Percentiles rank a stretch among this genome's conserved stretches.
Conservation (phyloP, 331 rosid species). For the Pyracantha coccinea region DNA sequence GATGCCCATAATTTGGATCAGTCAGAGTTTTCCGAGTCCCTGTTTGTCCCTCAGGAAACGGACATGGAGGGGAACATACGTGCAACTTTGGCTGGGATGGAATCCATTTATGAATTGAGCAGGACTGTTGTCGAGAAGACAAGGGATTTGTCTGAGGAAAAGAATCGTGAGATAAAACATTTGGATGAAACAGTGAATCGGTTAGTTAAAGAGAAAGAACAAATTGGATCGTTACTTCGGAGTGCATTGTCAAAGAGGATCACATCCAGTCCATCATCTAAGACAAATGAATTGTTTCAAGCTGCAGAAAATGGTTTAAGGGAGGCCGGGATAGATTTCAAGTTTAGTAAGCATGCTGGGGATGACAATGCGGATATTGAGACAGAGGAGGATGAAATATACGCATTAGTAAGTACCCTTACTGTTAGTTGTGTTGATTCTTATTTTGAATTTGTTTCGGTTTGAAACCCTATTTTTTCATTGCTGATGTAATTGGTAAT, state of each 20-base stretch:
- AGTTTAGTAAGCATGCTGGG: constrained; percentile 70
- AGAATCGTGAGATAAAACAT: constrained; percentile 42
- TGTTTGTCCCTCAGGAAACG: constrained; percentile 83
- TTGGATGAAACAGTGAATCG: constrained; percentile 63
- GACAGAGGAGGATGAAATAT: constrained; percentile 72
- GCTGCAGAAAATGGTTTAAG: constrained; percentile 88
- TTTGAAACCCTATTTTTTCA: constrained; percentile 5
- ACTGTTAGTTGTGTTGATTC: background rate
- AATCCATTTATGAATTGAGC: constrained; percentile 62
- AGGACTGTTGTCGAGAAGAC: constrained; percentile 55
- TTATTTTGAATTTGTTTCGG: background rate
- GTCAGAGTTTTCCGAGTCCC: constrained; percentile 64
- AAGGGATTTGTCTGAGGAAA: constrained; percentile 56
- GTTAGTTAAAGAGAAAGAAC: constrained; percentile 78
- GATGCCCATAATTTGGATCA: constrained; percentile 45
- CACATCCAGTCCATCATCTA: constrained; percentile 44
- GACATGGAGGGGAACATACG: constrained; percentile 80
- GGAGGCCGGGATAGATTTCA: constrained; percentile 86
- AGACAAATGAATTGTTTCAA: constrained; percentile 54
- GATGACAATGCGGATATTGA: constrained; percentile 33
- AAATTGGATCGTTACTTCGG: constrained; percentile 85
- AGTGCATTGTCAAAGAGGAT: constrained; percentile 73
- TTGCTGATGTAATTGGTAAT: constrained; percentile 16
- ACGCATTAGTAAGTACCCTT: constrained; percentile 51
- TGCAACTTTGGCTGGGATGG: constrained; percentile 94